Conservation (phyloP, 495 filamentous ascomycete genomes). For the Cudoniella acicularis region DNA sequence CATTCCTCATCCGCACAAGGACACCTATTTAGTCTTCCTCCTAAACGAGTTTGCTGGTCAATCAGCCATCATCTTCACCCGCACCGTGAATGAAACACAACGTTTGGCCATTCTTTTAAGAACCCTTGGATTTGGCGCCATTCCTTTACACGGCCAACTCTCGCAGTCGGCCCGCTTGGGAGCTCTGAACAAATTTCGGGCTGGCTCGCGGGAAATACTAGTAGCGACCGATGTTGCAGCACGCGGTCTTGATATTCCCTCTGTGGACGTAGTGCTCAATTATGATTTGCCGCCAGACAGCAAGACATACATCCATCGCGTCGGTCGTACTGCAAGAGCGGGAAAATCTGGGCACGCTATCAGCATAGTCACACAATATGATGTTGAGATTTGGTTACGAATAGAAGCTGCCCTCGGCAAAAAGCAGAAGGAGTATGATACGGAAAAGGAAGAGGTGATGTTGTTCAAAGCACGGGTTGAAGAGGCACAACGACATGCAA, state of each 20-base stretch:
- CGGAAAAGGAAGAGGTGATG: slow-evolving; percentile 82
- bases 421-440: slow-evolving; percentile 65
- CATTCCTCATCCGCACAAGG: slow-evolving; percentile 86
- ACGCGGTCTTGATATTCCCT: slow-evolving; percentile 90
- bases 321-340: slow-evolving; percentile 88
- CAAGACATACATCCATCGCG: slow-evolving; percentile 94
- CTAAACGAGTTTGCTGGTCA: slow-evolving; percentile 83
- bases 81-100: slow-evolving; percentile 91
- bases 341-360: slow-evolving; percentile 83
- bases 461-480: slow-evolving; percentile 71
- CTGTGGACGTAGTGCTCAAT: slow-evolving; percentile 86
- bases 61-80: slow-evolving; percentile 80
- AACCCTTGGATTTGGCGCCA: slow-evolving; percentile 74
- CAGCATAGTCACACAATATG: slow-evolving; percentile 84
- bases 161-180: slow-evolving; percentile 80
- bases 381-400: slow-evolving; percentile 78
- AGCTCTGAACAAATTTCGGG: slow-evolving; percentile 82
- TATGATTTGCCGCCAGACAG: slow-evolving; percentile 77
- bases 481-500: slow-evolving; percentile 80
- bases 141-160: slow-evolving; percentile 88
- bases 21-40: slow-evolving; percentile 81
- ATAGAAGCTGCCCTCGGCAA: slow-evolving; percentile 81
- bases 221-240: slow-evolving; percentile 97
- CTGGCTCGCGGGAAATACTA: slow-evolving; percentile 71
- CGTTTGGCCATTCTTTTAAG: slow-evolving; percentile 78